A percentile compares a stretch with the other conserved stretches of the same genome.
Evolutionary conservation across 257 asterid genomes (phyloP).

Genomic region (Solanum appendiculatum): DNA sequence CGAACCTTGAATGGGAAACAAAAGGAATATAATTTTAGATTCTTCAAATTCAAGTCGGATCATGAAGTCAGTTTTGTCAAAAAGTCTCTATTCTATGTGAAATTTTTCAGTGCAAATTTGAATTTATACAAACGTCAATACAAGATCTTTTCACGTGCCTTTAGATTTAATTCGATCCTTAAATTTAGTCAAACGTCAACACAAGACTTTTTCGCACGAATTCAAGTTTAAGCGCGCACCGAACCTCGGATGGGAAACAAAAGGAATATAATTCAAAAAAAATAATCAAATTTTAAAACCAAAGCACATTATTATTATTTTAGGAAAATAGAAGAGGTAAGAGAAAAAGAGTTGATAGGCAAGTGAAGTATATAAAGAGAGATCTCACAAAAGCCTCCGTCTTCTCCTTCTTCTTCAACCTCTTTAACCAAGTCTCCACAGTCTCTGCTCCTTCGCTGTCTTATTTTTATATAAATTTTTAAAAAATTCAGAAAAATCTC

Average conservation of each 20-base stretch:
- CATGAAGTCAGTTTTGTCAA: neutral
- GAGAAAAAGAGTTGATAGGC: neutral
- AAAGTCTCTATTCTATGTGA: neutral
- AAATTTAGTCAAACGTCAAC: neutral
- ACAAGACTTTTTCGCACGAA: neutral
- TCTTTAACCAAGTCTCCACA: slow-evolving; percentile 2
- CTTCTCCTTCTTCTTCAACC: neutral
- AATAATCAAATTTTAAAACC: neutral
- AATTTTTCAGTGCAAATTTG: accelerated
- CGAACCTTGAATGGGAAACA: too few species aligned
- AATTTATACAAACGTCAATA: neutral
- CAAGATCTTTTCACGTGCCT: accelerated
- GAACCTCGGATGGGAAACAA: too few species aligned
- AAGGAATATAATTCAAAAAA: neutral
- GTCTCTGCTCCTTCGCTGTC: neutral
- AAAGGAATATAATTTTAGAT: neutral
- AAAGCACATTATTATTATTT: neutral
- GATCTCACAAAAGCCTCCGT: slow-evolving; percentile 12
- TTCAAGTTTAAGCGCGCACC: neutral
- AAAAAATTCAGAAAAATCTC: slow-evolving; percentile 6
- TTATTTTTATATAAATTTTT: neutral
- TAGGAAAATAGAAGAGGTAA: neutral
- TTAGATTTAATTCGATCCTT: neutral
- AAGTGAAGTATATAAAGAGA: neutral
- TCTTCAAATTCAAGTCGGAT: neutral